A percentile compares a stretch with the other conserved stretches of the same genome.
phyloP scores from a whole-genome alignment of 345 rosid species.

The Laguncularia racemosa region DNA sequence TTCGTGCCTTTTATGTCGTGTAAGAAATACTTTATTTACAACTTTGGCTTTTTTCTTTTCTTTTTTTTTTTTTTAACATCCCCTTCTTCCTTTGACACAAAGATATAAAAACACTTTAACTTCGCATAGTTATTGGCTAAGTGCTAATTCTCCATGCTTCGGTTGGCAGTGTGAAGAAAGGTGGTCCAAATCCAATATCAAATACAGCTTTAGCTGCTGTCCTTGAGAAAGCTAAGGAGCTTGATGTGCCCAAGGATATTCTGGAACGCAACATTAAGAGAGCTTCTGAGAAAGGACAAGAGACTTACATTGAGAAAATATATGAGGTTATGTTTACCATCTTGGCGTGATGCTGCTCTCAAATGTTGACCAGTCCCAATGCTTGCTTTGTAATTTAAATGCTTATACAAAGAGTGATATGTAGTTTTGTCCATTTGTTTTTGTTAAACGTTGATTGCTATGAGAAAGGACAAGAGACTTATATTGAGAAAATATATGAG shows the following conservation, averaged over 20 bases:
- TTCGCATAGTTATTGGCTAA: not conserved
- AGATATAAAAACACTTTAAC: not conserved
- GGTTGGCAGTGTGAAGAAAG: constrained; percentile 68
- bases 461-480: constrained; percentile 88
- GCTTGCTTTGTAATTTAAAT: too few species aligned
- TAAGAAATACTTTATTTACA: too few species aligned
- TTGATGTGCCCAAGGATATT: constrained; percentile 90
- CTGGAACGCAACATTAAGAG: constrained; percentile 86
- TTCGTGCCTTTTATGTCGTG: too few species aligned
- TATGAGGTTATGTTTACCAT: constrained; percentile 49
- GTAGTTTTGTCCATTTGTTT: too few species aligned
- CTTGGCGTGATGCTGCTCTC: too few species aligned
- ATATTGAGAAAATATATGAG: constrained; percentile 82
- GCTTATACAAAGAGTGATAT: too few species aligned
- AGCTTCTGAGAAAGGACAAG: constrained; percentile 90
- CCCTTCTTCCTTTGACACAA: not conserved
- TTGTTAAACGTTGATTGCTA: not conserved
- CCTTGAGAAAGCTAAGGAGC: constrained; percentile 83
- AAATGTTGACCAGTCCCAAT: too few species aligned
- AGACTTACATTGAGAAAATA: constrained; percentile 74
- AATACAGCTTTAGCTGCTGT: constrained; percentile 66
- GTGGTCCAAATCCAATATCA: constrained; percentile 75
- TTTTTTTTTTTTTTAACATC: too few species aligned
- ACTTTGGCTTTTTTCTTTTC: too few species aligned
- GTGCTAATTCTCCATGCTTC: not conserved